phyloP scores from a whole-genome alignment of 1,139 yeast genomes.

The Blastobotrys serpentis region DNA sequence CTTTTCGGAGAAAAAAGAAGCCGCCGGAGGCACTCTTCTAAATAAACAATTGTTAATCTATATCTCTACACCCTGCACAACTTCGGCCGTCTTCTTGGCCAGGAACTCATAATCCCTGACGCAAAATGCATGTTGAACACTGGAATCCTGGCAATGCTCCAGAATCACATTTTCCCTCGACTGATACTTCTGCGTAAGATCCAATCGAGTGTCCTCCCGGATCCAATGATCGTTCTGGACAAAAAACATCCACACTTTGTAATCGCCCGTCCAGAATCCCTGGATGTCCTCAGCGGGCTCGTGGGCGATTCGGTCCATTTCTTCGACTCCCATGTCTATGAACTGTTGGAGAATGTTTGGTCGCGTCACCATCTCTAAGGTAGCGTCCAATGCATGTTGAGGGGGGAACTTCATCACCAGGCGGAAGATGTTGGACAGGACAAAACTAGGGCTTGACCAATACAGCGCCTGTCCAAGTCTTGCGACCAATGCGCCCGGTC shows the following conservation, averaged over 20 bases:
- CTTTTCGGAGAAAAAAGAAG: neutral
- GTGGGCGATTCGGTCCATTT: slow-evolving; percentile 49
- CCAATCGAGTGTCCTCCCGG: slow-evolving; percentile 47
- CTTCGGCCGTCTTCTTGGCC: slow-evolving; percentile 34
- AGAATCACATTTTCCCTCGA: slow-evolving; percentile 35
- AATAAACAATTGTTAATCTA: slow-evolving; percentile 1
- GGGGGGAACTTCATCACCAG: slow-evolving; percentile 31
- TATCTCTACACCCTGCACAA: neutral
- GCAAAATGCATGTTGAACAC: slow-evolving; percentile 57
- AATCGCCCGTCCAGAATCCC: slow-evolving; percentile 47
- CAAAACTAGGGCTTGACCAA: slow-evolving; percentile 25
- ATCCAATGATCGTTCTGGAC: slow-evolving; percentile 66
- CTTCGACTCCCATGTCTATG: slow-evolving; percentile 56
- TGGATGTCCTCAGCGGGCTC: slow-evolving; percentile 46
- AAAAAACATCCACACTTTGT: slow-evolving; percentile 54
- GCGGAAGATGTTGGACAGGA: slow-evolving; percentile 18
- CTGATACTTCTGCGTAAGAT: slow-evolving; percentile 43
- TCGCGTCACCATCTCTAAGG: slow-evolving; percentile 45
- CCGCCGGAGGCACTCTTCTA: slow-evolving; percentile 2
- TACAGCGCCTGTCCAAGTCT: slow-evolving; percentile 22
- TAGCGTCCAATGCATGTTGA: slow-evolving; percentile 46
- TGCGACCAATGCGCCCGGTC: slow-evolving; percentile 18
- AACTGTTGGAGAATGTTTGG: slow-evolving; percentile 51
- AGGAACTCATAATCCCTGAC: slow-evolving; percentile 54
- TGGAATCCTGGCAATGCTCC: slow-evolving; percentile 37